Evolutionary conservation across 352 stramenopile genomes (phyloP).

Genomic region (Globisporangium radiosum): DNA sequence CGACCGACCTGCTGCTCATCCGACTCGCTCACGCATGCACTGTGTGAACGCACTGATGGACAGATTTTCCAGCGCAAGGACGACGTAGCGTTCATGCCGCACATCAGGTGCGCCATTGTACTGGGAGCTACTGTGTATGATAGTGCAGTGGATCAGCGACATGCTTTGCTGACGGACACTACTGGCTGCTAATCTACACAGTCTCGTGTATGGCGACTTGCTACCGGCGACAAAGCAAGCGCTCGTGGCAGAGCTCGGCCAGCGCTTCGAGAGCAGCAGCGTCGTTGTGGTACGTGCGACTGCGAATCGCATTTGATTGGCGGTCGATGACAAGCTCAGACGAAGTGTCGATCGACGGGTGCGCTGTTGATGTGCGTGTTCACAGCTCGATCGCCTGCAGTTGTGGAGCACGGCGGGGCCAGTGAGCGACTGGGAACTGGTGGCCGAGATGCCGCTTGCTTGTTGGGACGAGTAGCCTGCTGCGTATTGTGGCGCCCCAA

Average conservation of each 20-base stretch:
- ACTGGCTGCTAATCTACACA: slow-evolving; percentile 2
- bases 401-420: slow-evolving; percentile 42
- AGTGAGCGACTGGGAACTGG: slow-evolving; percentile 34
- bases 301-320: background rate
- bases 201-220: slow-evolving; percentile 58
- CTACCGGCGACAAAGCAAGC: slow-evolving; percentile 15
- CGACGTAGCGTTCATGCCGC: slow-evolving; percentile 48
- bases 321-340: background rate
- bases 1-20: background rate
- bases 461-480: too few species aligned
- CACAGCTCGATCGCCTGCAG: slow-evolving; percentile 36
- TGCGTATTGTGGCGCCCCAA: too few species aligned
- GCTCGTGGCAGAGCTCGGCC: slow-evolving; percentile 32
- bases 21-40: background rate
- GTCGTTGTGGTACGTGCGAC: slow-evolving; percentile 23
- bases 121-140: background rate
- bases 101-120: slow-evolving; percentile 34
- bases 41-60: background rate
- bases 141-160: background rate
- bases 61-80: slow-evolving; percentile 36
- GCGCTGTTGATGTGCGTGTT: background rate
- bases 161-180: background rate
- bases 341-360: background rate
- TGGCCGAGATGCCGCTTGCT: slow-evolving; percentile 18
- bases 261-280: slow-evolving; percentile 23